phyloP scores from a whole-genome alignment of 2,329 filamentous ascomycete genomes.

The Penicillium crustosum region DNA sequence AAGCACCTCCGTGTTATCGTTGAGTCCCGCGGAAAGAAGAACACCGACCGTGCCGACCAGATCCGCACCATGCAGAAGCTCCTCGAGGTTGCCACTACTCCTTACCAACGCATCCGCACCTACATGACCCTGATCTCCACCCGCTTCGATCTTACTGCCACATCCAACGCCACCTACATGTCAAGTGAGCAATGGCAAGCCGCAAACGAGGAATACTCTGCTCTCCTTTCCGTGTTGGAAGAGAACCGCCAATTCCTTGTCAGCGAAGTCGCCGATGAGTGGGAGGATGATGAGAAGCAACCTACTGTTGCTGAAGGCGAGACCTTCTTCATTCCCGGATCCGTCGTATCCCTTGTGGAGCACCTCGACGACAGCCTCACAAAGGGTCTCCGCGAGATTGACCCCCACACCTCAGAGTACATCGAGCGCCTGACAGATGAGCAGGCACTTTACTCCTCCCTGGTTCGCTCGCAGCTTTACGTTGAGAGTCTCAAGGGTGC shows the following conservation, averaged over 20 bases:
- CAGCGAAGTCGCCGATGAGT: constrained; percentile 89
- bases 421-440: constrained; percentile 94
- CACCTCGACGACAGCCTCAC: constrained; percentile 95
- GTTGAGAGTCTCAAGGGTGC: constrained; percentile 77
- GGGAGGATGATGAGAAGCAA: constrained; percentile 97
- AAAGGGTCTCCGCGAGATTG: constrained; percentile 93
- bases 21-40: constrained; percentile 97
- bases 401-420: constrained; percentile 97
- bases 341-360: constrained; percentile 91
- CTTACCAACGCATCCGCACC: constrained; percentile 92
- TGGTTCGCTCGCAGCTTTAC: constrained; percentile 85
- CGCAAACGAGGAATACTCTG: constrained; percentile 80
- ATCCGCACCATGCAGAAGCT: constrained; percentile 98
- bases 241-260: constrained; percentile 78
- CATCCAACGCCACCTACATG: constrained; percentile 74
- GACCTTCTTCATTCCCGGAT: constrained; percentile 88
- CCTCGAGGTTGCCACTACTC: constrained; percentile 79
- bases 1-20: constrained; percentile 93
- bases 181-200: constrained; percentile 95
- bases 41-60: constrained; percentile 91
- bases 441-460: constrained; percentile 83
- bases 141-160: constrained; percentile 86
- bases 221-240: constrained; percentile 76
- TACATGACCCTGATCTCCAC: constrained; percentile 89
- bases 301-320: constrained; percentile 72